Evolutionary conservation across 768 basidiomycete genomes (phyloP).

Genomic region (Galerina sulciceps): DNA sequence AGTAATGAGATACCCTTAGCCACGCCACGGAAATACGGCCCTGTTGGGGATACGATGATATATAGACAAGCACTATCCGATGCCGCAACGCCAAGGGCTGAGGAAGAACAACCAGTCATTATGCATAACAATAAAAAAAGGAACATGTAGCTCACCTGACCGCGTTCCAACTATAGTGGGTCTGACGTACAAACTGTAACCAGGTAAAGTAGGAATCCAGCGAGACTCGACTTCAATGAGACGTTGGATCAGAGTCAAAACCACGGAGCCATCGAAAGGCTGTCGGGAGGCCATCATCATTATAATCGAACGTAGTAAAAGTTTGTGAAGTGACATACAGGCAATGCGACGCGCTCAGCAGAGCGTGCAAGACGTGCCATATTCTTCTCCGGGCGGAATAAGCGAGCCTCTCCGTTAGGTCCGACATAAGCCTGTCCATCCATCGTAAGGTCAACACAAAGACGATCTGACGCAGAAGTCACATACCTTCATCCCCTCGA

Average conservation of each 20-base stretch:
- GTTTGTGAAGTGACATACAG: conserved; percentile 43
- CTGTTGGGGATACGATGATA: conserved; percentile 71
- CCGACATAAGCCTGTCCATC: conserved; percentile 65
- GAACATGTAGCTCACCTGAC: conserved; percentile 43
- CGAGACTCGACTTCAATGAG: conserved; percentile 74
- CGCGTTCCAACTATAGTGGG: conserved; percentile 73
- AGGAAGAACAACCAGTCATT: neutral
- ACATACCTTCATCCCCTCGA: conserved; percentile 83
- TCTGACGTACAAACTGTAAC: conserved; percentile 86
- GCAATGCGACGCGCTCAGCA: conserved; percentile 72
- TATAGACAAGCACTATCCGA: conserved; percentile 79
- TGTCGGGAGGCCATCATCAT: conserved; percentile 23
- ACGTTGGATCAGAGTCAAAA: conserved; percentile 75
- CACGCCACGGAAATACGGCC: conserved; percentile 76
- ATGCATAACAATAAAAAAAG: conserved; percentile 33
- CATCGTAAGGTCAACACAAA: neutral
- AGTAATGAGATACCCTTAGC: conserved; percentile 58
- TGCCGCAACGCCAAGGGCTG: conserved; percentile 63
- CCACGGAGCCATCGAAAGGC: conserved; percentile 73
- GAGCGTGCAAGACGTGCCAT: conserved; percentile 81
- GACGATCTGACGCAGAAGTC: neutral
- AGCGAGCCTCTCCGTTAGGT: conserved; percentile 69
- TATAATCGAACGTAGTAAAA: neutral
- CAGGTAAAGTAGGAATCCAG: conserved; percentile 81
- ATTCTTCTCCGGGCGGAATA: conserved; percentile 86